phyloP scores from a whole-genome alignment of 257 asterid genomes.

The Solanum neorickii region DNA sequence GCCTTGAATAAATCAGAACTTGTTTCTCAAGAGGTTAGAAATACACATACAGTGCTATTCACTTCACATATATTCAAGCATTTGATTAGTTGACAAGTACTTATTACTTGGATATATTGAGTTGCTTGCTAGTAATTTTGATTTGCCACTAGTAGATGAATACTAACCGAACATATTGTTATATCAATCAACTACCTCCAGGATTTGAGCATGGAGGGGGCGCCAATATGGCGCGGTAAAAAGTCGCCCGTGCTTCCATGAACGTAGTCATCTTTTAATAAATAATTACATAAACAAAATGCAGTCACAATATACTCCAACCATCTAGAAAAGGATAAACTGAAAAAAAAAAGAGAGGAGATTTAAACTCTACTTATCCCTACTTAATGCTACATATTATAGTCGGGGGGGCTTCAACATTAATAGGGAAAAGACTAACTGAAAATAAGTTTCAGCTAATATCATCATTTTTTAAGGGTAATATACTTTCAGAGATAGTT shows the following conservation, averaged over 20 bases:
- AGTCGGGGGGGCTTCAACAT: background rate
- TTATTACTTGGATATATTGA: background rate
- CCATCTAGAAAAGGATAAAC: background rate
- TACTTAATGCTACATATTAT: background rate
- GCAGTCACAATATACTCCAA: background rate
- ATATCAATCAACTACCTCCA: background rate
- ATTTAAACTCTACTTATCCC: background rate
- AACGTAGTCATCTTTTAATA: background rate
- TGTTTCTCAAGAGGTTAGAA: slow-evolving; percentile 43
- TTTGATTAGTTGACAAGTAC: background rate
- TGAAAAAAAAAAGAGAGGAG: background rate
- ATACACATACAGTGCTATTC: background rate
- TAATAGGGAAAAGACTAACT: background rate
- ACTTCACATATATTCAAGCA: background rate
- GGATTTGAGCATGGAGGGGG: background rate
- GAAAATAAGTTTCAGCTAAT: background rate
- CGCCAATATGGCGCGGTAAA: background rate
- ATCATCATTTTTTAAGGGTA: background rate
- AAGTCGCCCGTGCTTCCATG: background rate
- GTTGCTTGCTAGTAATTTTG: background rate
- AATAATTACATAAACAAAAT: background rate
- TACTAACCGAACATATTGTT: background rate
- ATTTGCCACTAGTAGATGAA: background rate
- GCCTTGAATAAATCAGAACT: slow-evolving; percentile 85
- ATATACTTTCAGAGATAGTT: background rate